Conservation (phyloP, 805 yeast species). For the Wickerhamomyces ciferrii region DNA sequence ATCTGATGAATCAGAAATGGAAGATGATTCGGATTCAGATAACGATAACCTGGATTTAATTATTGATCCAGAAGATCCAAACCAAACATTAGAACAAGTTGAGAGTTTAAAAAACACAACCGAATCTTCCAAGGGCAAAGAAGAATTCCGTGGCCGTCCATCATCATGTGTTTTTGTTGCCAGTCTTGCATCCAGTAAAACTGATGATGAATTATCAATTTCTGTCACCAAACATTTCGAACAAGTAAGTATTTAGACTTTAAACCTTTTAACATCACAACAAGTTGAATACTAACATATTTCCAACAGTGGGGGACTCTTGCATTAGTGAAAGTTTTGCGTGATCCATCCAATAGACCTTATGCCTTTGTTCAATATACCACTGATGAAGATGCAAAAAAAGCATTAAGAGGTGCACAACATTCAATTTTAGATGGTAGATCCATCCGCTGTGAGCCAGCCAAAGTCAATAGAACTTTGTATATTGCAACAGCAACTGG, state of each 20-base stretch:
- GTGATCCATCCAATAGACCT: conserved; percentile 80
- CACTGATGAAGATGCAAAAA: conserved; percentile 61
- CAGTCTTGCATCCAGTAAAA: conserved; percentile 55
- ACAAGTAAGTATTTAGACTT: conserved; percentile 20
- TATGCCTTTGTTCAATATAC: conserved; percentile 90
- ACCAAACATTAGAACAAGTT: conserved; percentile 15
- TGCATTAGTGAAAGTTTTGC: conserved; percentile 70
- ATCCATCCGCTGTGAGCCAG: conserved; percentile 81
- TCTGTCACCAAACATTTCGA: conserved; percentile 67
- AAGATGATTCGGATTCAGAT: conserved; percentile 15
- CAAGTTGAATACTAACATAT: neutral
- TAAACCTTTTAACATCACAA: neutral
- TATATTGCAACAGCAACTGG: conserved; percentile 41
- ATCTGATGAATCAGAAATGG: conserved; percentile 17
- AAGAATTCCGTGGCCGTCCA: conserved; percentile 52
- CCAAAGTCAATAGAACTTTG: conserved; percentile 85
- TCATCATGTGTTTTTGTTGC: conserved; percentile 89
- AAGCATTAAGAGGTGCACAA: conserved; percentile 66
- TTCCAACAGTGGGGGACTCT: conserved; percentile 58
- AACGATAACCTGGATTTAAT: conserved; percentile 12
- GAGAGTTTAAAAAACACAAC: conserved; percentile 10
- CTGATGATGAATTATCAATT: conserved; percentile 67
- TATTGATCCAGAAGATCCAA: conserved; percentile 9
- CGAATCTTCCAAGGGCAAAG: neutral
- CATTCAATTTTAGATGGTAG: conserved; percentile 68